Evolutionary conservation across 2,329 filamentous ascomycete genomes (phyloP).

Genomic region (Sporothrix dimorphospora): DNA sequence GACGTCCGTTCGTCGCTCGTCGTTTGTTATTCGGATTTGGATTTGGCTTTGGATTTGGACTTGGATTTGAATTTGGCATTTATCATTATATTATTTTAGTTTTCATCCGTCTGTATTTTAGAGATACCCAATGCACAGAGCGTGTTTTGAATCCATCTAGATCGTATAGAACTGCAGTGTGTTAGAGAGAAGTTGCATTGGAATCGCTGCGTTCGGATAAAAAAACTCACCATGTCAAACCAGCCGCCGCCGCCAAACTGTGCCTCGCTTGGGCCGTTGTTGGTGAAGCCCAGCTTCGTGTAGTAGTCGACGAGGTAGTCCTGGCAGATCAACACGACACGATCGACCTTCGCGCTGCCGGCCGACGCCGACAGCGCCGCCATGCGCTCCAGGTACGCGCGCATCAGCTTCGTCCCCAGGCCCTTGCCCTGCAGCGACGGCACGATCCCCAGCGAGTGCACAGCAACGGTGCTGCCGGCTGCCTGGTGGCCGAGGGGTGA

Average conservation of each 20-base stretch:
- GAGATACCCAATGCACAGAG: background rate
- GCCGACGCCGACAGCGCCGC: slow-evolving; percentile 61
- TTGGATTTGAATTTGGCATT: background rate
- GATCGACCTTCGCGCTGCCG: slow-evolving; percentile 45
- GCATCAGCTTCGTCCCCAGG: slow-evolving; percentile 73
- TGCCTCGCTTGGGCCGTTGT: slow-evolving; percentile 68
- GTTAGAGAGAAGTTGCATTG: background rate
- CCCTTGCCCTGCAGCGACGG: slow-evolving; percentile 75
- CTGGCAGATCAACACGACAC: slow-evolving; percentile 76
- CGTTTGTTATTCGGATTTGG: background rate
- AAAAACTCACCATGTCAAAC: slow-evolving; percentile 70
- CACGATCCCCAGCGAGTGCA: slow-evolving; percentile 82
- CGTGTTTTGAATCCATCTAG: background rate
- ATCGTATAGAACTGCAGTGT: slow-evolving; percentile 21
- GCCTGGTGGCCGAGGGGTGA: slow-evolving; percentile 70
- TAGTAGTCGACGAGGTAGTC: slow-evolving; percentile 76
- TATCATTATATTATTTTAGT: background rate
- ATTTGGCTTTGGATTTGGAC: too few relatives aligned
- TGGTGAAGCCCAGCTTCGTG: slow-evolving; percentile 71
- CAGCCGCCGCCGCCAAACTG: slow-evolving; percentile 79
- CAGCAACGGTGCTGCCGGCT: slow-evolving; percentile 71
- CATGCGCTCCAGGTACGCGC: slow-evolving; percentile 76
- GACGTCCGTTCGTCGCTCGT: background rate
- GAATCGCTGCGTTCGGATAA: too few relatives aligned
- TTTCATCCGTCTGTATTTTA: slow-evolving; percentile 12